Evolutionary conservation across 768 basidiomycete genomes (phyloP).

Genomic region (Kondoa subrosea): DNA sequence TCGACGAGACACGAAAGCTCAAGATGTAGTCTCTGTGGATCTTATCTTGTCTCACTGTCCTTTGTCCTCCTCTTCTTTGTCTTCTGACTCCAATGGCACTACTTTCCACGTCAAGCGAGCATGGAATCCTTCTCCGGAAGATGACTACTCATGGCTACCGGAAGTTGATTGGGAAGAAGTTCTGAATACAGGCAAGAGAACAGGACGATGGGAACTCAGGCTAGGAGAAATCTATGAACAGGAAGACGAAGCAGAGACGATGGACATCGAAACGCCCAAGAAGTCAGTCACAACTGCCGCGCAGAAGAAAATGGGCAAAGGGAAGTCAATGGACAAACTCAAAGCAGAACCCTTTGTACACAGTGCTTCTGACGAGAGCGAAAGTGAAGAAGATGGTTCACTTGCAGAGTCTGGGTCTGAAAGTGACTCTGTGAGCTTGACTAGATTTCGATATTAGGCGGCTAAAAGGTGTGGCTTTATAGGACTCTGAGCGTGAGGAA

Average conservation of each 20-base stretch:
- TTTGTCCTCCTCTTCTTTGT: too few relatives aligned
- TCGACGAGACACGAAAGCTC: neutral
- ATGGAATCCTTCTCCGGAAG: conserved; percentile 12
- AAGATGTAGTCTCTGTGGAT: neutral
- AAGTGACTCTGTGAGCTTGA: neutral
- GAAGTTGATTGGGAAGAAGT: conserved; percentile 17
- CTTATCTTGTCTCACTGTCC: neutral
- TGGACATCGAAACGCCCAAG: neutral
- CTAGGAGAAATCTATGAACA: neutral
- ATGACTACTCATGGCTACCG: conserved; percentile 13
- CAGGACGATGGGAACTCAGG: conserved; percentile 16
- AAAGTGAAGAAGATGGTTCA: conserved; percentile 1
- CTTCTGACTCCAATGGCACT: neutral
- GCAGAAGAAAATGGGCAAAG: neutral
- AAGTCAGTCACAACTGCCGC: conserved; percentile 11
- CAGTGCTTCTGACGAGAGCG: neutral
- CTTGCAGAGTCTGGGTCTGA: neutral
- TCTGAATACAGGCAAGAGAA: conserved; percentile 7
- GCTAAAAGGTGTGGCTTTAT: too few relatives aligned
- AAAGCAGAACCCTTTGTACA: neutral
- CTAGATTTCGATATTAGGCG: too few relatives aligned
- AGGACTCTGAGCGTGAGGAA: neutral
- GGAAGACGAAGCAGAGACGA: neutral
- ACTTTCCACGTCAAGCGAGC: conserved; percentile 16
- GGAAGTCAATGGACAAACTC: neutral